Evolutionary conservation across 208 protist genomes (phyloP).

Genomic region (Acanthamoeba lugdunensis): DNA sequence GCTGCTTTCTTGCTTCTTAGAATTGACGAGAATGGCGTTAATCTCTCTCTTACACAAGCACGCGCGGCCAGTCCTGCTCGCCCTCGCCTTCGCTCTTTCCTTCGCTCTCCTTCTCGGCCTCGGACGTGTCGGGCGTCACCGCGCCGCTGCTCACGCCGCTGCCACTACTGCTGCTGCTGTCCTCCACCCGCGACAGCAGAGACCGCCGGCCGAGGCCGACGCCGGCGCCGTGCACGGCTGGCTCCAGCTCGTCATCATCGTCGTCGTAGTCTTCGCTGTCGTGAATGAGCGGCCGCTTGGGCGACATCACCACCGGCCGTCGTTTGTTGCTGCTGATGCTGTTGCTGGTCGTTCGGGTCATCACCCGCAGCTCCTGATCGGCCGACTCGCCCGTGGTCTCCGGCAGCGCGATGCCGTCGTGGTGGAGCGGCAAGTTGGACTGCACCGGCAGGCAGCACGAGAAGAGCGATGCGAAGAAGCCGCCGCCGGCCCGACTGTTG

Average conservation of each 20-base stretch:
- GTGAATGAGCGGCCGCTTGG: not conserved
- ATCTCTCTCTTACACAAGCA: not conserved
- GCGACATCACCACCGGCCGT: not conserved
- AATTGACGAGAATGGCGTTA: too few species aligned
- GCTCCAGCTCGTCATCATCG: not conserved
- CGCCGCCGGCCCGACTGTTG: not conserved
- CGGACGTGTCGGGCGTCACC: not conserved
- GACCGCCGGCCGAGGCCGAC: not conserved
- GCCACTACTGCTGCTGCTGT: not conserved
- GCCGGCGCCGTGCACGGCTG: not conserved
- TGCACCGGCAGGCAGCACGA: not conserved
- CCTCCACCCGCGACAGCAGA: not conserved
- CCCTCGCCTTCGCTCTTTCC: not conserved
- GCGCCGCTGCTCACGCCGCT: not conserved
- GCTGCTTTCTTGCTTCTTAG: too few species aligned
- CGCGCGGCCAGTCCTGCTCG: not conserved
- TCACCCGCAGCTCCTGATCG: not conserved
- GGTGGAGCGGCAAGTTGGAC: not conserved
- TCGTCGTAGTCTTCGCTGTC: not conserved
- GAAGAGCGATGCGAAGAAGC: not conserved
- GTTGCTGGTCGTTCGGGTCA: not conserved
- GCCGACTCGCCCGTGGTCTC: not conserved
- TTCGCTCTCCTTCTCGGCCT: not conserved
- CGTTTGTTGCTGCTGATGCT: not conserved
- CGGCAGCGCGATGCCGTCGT: not conserved